Evolutionary conservation across 1,284 basidiomycete species (phyloP), one percentile per base, ranked within the genome.

Genomic region (Melampsora americana): DNA sequence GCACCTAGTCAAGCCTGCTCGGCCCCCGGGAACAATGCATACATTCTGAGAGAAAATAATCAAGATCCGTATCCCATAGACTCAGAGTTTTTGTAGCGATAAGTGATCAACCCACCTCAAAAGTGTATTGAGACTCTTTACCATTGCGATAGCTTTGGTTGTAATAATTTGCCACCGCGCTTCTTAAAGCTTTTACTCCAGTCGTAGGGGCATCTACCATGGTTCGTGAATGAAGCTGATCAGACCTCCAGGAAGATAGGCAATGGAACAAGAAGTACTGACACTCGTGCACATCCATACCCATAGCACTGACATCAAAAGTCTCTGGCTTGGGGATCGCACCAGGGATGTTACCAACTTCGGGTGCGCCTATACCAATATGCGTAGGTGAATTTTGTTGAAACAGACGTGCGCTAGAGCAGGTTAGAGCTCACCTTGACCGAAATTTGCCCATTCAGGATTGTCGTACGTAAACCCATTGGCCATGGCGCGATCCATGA

Each of bases 201-300:
- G 92, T 92, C 1, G 93, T 95, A 0, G 95, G 93, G 0, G 92
- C 93, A 80, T 96, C 83, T 95, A 92, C 80, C 94, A 86, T 4
- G 79, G 78, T 26, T 69, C 76, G 28, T 78, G 72, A 7, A 79
- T 77, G 32, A 77, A 78, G 20, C 74, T 64, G 48, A 28, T 64
- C 18, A 80, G 70, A 28, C 80, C 79, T 20, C 9, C 42, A 14
- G 50, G 9, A 48, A 59, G 46, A 18, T 60, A 67, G 9, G 5
- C 30, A 32, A 60, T 67, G 42, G 42, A n/a, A 26, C 23, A 44
- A 35, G 28, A 44, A 39, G n/a, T 7, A 44, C 35, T 14, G 48
- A 73, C 61, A 83, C 50, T 92, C 90, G 81, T 92, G 91, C 28
- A 87, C 81, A 30, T 82, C 83, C 30, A 89, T 79, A 1, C 83